Conservation (phyloP, 2,329 filamentous ascomycete species). For the Emydomyces testavorans region DNA sequence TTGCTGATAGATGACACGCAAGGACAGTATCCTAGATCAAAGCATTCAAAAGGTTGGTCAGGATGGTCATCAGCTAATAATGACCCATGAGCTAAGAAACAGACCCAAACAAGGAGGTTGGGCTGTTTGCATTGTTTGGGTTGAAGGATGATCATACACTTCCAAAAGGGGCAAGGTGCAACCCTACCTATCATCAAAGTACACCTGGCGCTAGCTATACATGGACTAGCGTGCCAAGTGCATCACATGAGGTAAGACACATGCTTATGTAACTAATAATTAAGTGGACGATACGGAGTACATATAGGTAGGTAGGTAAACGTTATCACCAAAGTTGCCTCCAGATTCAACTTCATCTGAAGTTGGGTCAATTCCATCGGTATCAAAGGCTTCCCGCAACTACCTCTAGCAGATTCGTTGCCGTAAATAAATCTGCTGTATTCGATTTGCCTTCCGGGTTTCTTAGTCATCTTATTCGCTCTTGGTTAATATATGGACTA, state of each 20-base stretch:
- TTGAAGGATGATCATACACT: not conserved
- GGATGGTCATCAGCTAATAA: not conserved
- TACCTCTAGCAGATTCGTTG: not conserved
- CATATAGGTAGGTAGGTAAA: too few species aligned
- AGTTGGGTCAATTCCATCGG: too few species aligned
- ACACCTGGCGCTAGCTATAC: not conserved
- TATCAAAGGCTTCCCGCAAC: too few species aligned
- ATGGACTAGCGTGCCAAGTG: not conserved
- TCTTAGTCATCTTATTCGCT: not conserved
- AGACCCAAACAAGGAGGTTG: slow-evolving; percentile 7
- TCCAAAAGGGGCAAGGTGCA: slow-evolving; percentile 5
- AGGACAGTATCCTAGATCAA: not conserved
- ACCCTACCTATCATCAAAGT: too few species aligned
- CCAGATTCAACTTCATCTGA: too few species aligned
- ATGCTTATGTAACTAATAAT: slow-evolving; percentile 11
- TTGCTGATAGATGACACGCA: not conserved
- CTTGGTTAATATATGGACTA: not conserved
- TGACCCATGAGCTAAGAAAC: not conserved
- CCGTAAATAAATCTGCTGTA: not conserved
- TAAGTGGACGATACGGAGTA: too few species aligned
- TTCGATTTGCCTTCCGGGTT: not conserved
- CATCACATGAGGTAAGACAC: too few species aligned
- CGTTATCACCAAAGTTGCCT: too few species aligned
- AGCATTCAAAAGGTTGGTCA: not conserved
- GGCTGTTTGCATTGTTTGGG: slow-evolving; percentile 5